Base-by-base conservation (phyloP, 352 stramenopile genomes). In the Albugo candida region DNA sequence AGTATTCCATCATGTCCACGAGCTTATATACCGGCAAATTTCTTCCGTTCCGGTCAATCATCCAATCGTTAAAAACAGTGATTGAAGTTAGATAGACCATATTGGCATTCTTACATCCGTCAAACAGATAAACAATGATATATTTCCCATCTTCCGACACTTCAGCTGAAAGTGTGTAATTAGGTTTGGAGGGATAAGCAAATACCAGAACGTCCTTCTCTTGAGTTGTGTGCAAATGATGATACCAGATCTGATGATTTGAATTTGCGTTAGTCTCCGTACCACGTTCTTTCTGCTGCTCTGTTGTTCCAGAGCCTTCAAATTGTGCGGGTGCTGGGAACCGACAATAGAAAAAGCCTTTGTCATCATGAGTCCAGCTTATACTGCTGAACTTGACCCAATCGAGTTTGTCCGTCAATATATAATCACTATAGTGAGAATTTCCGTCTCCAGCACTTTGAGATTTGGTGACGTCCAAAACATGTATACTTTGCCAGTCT, bases 351-450 rank as follows among this genome's bases (percentile, higher is more conserved):
- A 92, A 92, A 57, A 92, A 89, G 0, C 79, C 76, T 45, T 69
- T 69, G 53, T 81, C 75, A 46, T 89, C 77, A 41, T 89, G 69
- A 18, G 67, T 83, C 78, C 75, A 94, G 2, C 66, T 51, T 34
- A 94, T 83, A 31, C 52, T 61, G 43, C 64, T 82, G 53, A 91
- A 94, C 65, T 93, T 93, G 59, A 86, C 83, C 77, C 78, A 93
- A 55, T 84, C 68, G 36, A 94, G 56, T 2, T 63, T 68, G 54
- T 94, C 81, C 0, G 81, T 65, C 18, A 93, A 50, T 17, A 83
- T 58, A 50, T 74, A 63, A 24, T 63, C 60, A 12, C 37, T 47
- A 36, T 81, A 69, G 36, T 82, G 66, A 3, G 24, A 31, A 3
- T 31, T 31, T 31, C 8, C 24, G 3, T 31, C 24, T 10, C 8